Evolutionary conservation across 768 basidiomycete genomes (phyloP), one percentile per base, ranked within the genome.

Genomic region (Pisolithus marmoratus): DNA sequence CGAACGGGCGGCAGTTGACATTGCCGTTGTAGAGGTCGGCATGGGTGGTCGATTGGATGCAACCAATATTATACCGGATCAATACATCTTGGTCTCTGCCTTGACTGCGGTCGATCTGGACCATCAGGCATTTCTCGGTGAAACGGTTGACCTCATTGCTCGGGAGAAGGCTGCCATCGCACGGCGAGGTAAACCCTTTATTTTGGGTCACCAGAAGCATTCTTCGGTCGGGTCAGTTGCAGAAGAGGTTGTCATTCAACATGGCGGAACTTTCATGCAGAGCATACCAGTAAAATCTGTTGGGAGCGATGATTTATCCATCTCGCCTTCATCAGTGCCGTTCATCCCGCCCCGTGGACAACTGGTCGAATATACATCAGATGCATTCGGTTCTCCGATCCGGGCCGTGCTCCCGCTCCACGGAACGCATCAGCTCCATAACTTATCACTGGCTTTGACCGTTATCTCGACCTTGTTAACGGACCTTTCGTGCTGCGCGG

Each of bases 11-110:
- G 57, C 70, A n/a, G 76, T 94, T 6, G 94, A 97, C 58, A 61
- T 97, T 37, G 86, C 84, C 20, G 81, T 98, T 9, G 68, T 96
- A 41, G 95, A 99, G 70, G 94, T 93, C 9, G 95, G 96, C 0
- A 85, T 99, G 87, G 96, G 96, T 0, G 96, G 96, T 5, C 76
- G 82, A 3, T 69, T 86, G 46, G 96, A 98, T 65, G 95, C 96
- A 19, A 99, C 96, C 3, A 99, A 99, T 64, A 78, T 88, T 49
- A 80, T 98, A 19, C 79, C 89, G 2, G 79, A 85, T 42, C 73
- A 78, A 1, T 72, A 72, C 47, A 78, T 94, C 38, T 67, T 92
- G 29, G 81, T 85, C 2, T 90, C 89, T n/a, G 87, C 83, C 29
- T 73, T 98, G 24, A 91, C 94, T 0, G 70, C 84, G 3, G 89